Evolutionary conservation across 2,329 filamentous ascomycete species (phyloP), one percentile per base, ranked within the genome.

Genomic region (Nectriaceae sp.): DNA sequence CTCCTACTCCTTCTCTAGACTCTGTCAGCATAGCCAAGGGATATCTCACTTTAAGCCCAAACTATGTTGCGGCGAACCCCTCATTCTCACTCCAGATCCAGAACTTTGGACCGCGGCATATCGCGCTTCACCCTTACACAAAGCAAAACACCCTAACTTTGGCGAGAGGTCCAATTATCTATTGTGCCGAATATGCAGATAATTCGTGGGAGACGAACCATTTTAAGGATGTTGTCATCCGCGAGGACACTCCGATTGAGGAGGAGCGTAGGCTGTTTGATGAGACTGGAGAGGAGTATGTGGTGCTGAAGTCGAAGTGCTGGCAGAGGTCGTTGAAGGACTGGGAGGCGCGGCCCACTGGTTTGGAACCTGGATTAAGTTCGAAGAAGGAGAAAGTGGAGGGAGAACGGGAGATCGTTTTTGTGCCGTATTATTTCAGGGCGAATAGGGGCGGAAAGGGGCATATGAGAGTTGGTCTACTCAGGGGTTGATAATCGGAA

Each of bases 171-270:
- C 82, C 82, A 0, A 59, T 85, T 5, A 68, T 85, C 4, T 85
- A 85, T 62, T 85, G 81, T 49, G 72, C 79, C 4, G 83, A 86
- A 57, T 82, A 85, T 46, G 57, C 71, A 5, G 81, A 85, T 55
- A 82, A 84, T 47, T 29, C 65, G 1, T 82, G 78, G 77, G 80
- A 78, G 42, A 56, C 67, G 2, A 73, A 82, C 54, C 79, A 84
- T 60, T 82, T 82, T 68, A 79, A 75, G 55, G 67, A 71, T 46
- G 53, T 71, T 5, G 38, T 48, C 11, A 19, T 52, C 11, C 42
- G 37, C 11, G 10, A 6, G 6, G 16, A 18, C 33, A 37, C 10
- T 18, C 33, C 6, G 6, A 37, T 47, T 4, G 38, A 37, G 15
- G 48, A 58, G 20, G 40, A 52, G 20, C 47, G 19, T 15, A 4